These are phyloP conservation scores for Allium fistulosum DNA, from an alignment of 106 monocot genomes.

Conservation along the genomic window DNA sequence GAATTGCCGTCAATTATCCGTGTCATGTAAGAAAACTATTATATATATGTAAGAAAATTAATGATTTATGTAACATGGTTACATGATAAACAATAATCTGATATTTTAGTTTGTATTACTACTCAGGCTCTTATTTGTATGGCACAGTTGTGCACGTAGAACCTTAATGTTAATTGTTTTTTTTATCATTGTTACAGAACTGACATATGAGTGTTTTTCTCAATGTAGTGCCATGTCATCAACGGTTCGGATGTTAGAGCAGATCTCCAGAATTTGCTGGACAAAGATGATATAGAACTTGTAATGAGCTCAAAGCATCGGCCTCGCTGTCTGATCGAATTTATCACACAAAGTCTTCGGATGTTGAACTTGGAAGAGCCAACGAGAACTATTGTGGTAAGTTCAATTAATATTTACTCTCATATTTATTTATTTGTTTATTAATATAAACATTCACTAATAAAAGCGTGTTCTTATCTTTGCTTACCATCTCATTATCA, in stretches of 20 bases:
- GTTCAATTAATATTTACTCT: slow-evolving; percentile 1
- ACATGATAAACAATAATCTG: too few species aligned
- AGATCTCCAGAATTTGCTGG: slow-evolving; percentile 73
- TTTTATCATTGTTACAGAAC: background rate
- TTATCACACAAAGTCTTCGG: slow-evolving; percentile 74
- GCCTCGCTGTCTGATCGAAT: slow-evolving; percentile 83
- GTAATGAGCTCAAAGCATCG: slow-evolving; percentile 68
- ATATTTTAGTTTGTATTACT: too few species aligned
- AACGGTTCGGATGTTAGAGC: slow-evolving; percentile 39
- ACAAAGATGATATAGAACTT: slow-evolving; percentile 70
- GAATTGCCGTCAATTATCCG: too few species aligned
- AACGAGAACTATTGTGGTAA: slow-evolving; percentile 62
- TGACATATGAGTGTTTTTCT: slow-evolving; percentile 3
- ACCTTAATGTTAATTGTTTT: background rate
- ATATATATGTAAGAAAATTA: too few species aligned
- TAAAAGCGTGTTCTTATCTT: too few species aligned
- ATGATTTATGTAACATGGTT: too few species aligned
- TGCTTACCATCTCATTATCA: background rate
- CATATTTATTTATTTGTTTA: background rate
- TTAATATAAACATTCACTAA: background rate
- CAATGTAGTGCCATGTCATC: slow-evolving; percentile 80
- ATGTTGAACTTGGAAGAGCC: slow-evolving; percentile 62
- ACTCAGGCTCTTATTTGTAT: too few species aligned
- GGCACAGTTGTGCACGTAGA: too few species aligned
- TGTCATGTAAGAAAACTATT: too few species aligned